Evolutionary conservation across 306 rosid species (phyloP).

Genomic region (peach (Prunus persica)): Prunus_persica_NCBIv2 NC_034014.1:27611501-27612000

Average conservation of each 20-base stretch:
- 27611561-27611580: too few species aligned
- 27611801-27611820: not conserved
- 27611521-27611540: not conserved
- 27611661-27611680: too few species aligned
- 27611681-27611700: not conserved
- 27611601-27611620: too few species aligned
- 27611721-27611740: not conserved
- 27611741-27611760: slow-evolving; percentile 3
- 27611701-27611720: not conserved
- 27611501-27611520: not conserved
- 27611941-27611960: too few species aligned
- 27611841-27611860: not conserved
- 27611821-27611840: not conserved
- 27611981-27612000: not conserved
- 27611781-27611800: slow-evolving; percentile 3
- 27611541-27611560: too few species aligned
- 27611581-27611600: too few species aligned
- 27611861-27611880: not conserved
- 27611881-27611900: too few species aligned
- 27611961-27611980: too few species aligned
- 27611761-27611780: not conserved
- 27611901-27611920: too few species aligned
- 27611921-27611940: too few species aligned
- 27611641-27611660: too few species aligned
- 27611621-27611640: too few species aligned